Conservation (phyloP, 2,329 filamentous ascomycete species). For the Ustulina deusta region DNA sequence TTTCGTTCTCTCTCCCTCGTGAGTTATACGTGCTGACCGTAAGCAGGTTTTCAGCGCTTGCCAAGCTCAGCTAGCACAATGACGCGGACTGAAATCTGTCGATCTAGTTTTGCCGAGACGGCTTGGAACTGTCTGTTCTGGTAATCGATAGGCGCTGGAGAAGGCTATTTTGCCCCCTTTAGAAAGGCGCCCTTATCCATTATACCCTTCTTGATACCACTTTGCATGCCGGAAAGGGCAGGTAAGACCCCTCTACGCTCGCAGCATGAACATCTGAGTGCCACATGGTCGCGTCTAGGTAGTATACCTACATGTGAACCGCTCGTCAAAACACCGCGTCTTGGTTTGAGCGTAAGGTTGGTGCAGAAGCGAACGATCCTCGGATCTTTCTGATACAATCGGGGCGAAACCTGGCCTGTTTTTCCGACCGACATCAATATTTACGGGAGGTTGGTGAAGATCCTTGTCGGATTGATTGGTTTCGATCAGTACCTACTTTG, state of each 20-base stretch:
- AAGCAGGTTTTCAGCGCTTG: conserved; percentile 14
- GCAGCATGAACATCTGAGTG: conserved; percentile 22
- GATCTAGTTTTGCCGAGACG: conserved; percentile 22
- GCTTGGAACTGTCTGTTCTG: conserved; percentile 3
- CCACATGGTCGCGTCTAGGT: conserved; percentile 33
- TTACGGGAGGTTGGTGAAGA: conserved; percentile 39
- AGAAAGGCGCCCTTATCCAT: conserved; percentile 7
- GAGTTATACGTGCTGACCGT: conserved; percentile 6
- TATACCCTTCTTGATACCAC: not conserved
- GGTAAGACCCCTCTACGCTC: conserved; percentile 14
- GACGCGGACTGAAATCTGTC: conserved; percentile 3
- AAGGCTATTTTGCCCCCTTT: conserved; percentile 27
- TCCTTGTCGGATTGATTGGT: conserved; percentile 36
- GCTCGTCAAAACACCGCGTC: conserved; percentile 30
- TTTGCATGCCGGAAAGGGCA: conserved; percentile 13
- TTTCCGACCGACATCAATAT: conserved; percentile 42
- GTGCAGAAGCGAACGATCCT: conserved; percentile 27
- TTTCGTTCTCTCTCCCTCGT: not conserved
- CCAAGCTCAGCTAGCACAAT: conserved; percentile 26
- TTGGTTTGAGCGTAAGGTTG: conserved; percentile 20
- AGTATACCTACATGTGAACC: conserved; percentile 13
- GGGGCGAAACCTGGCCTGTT: conserved; percentile 41
- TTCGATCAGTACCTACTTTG: conserved; percentile 13
- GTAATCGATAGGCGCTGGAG: conserved; percentile 19
- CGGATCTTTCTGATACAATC: conserved; percentile 36